Base-by-base conservation (phyloP, 2,329 filamentous ascomycete genomes). In the Madurella mycetomatis region DNA sequence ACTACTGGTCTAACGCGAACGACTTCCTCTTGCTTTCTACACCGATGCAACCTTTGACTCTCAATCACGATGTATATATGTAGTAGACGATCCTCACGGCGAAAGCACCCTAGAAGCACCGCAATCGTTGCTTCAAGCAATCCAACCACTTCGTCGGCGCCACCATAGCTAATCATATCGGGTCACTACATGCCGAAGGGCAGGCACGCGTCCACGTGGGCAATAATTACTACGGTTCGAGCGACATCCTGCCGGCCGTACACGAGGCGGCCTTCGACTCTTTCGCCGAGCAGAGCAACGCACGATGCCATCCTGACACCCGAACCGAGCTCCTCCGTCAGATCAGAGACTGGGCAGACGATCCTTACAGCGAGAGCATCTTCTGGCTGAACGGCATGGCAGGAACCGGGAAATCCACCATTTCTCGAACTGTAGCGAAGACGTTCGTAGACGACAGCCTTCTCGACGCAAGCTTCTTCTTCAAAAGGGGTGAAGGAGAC, bases 381-480 rank as follows among this genome's bases (percentile, higher is more conserved):
- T 71, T 71, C 53, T 73, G 67, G 71, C 62, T 74, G 1, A 67
- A 67, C 9, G 71, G 70, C 2, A 70, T 71, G 64, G 71, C 69
- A 1, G 71, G 71, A 1, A 73, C 69, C 0, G 70, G 71, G 1
- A 74, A 74, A 48, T 74, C 71, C 1, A 74, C 70, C 5, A 69
- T 74, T 74, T 66, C 69, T 7, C 69, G 65, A 0, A 71, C 69
- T 0, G 30, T 72, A 2, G 68, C 69, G 16, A 37, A 48, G 2
- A 44, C 40, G 18, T 61, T 58, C 44, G 50, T 52, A 15, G 31
- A 56, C 7, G 16, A 47, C 5, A 41, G 47, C 9, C 2, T 57
- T 9, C 65, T 73, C 41, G 67, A 64, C 17, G 69, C 68, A 2
- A 73, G 67, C 54, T 77, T 78, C 58, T 76, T 76, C 63, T 78